Evolutionary conservation across 768 basidiomycete genomes (phyloP).

Genomic region (Tephrocybe sp.): DNA sequence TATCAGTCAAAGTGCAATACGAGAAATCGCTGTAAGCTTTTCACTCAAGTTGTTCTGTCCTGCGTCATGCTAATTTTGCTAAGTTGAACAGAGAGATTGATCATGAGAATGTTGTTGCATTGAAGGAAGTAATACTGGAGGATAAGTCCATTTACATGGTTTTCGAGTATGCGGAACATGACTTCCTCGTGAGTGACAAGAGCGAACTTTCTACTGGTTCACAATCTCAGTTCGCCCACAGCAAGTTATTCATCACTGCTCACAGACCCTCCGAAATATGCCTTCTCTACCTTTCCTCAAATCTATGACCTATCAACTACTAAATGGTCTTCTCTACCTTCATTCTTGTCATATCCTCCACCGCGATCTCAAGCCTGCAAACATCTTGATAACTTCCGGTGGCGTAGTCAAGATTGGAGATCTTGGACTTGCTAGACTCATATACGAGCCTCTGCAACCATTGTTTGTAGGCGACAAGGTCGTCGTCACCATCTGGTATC

Average conservation of each 20-base stretch:
- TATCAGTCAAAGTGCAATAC: slow-evolving; percentile 94
- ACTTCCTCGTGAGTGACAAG: slow-evolving; percentile 77
- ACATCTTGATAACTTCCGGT: slow-evolving; percentile 88
- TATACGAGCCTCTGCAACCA: slow-evolving; percentile 88
- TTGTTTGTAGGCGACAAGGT: slow-evolving; percentile 96
- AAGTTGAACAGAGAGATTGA: slow-evolving; percentile 88
- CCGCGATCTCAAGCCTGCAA: slow-evolving; percentile 97
- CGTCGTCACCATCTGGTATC: slow-evolving; percentile 99
- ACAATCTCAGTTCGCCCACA: slow-evolving; percentile 26
- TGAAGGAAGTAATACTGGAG: slow-evolving; percentile 94
- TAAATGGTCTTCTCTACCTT: slow-evolving; percentile 93
- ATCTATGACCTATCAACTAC: slow-evolving; percentile 89
- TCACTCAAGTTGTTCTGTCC: slow-evolving; percentile 4
- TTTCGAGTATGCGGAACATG: slow-evolving; percentile 98
- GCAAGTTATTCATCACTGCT: slow-evolving; percentile 99
- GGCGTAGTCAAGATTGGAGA: slow-evolving; percentile 99
- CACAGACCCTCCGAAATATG: slow-evolving; percentile 78
- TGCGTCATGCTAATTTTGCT: slow-evolving; percentile 4
- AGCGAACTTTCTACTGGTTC: background rate
- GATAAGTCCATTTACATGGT: slow-evolving; percentile 99
- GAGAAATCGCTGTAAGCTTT: slow-evolving; percentile 87
- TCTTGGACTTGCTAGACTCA: slow-evolving; percentile 88
- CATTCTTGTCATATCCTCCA: slow-evolving; percentile 95
- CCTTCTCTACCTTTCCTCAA: slow-evolving; percentile 84
- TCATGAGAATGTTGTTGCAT: slow-evolving; percentile 88